Conservation (phyloP, 495 filamentous ascomycete genomes). For the Paragyromitra xinjiangensis region DNA sequence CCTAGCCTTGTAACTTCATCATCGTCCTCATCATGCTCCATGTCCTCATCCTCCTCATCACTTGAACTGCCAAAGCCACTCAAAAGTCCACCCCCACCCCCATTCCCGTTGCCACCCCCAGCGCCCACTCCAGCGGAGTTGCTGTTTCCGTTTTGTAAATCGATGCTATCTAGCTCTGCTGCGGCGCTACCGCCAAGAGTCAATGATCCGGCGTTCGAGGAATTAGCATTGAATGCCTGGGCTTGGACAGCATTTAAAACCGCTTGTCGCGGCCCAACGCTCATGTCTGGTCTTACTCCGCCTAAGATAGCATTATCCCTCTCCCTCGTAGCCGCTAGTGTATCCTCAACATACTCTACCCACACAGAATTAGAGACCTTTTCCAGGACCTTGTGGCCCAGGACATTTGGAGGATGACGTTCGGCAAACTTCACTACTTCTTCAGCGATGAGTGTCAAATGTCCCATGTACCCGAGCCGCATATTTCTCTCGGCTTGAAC, state of each 20-base stretch:
- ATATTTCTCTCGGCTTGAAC: constrained; percentile 82
- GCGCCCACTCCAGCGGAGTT: constrained; percentile 63
- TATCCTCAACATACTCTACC: constrained; percentile 95
- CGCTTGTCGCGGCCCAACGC: constrained; percentile 72
- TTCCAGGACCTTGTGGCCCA: constrained; percentile 84
- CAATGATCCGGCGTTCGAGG: constrained; percentile 72
- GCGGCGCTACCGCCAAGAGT: constrained; percentile 64
- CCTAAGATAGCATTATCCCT: constrained; percentile 98
- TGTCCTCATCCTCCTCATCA: constrained; percentile 95
- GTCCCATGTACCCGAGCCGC: constrained; percentile 97
- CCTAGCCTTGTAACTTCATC: constrained; percentile 58
- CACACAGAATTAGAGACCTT: constrained; percentile 86
- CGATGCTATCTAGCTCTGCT: constrained; percentile 75
- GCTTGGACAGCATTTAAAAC: constrained; percentile 70
- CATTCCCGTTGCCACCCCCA: constrained; percentile 68
- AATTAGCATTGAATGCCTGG: constrained; percentile 67
- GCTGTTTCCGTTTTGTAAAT: constrained; percentile 73
- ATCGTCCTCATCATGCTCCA: constrained; percentile 83
- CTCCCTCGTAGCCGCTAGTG: constrained; percentile 90
- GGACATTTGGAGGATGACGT: constrained; percentile 84
- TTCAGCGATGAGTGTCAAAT: constrained; percentile 95
- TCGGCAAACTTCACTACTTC: constrained; percentile 99
- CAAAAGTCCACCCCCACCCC: constrained; percentile 74
- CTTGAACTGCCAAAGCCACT: constrained; percentile 96
- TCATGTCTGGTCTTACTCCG: constrained; percentile 89